Conservation (phyloP, 345 rosid genomes). For the Salix dunnii region DNA sequence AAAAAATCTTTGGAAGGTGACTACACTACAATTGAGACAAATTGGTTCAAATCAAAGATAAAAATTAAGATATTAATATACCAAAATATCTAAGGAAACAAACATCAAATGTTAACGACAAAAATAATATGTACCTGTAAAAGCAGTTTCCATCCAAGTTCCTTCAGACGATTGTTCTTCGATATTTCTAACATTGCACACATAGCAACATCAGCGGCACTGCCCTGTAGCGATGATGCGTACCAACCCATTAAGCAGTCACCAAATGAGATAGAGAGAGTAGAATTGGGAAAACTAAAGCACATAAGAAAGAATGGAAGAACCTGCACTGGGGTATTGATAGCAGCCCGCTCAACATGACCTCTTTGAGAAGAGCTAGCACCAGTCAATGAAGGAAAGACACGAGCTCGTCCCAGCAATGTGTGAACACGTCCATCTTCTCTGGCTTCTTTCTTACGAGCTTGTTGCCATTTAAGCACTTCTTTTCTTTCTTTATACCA, state of each 20-base stretch:
- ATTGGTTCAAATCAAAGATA: neutral
- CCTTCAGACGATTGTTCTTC: slow-evolving; percentile 48
- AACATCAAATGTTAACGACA: neutral
- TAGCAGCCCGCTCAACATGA: slow-evolving; percentile 85
- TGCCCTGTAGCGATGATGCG: slow-evolving; percentile 89
- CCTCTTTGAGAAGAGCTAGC: slow-evolving; percentile 42
- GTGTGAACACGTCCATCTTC: slow-evolving; percentile 52
- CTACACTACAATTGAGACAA: neutral
- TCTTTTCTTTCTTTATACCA: slow-evolving; percentile 93
- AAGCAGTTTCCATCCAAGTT: slow-evolving; percentile 87
- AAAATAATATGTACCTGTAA: slow-evolving; percentile 56
- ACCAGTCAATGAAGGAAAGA: slow-evolving; percentile 42
- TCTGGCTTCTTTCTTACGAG: slow-evolving; percentile 62
- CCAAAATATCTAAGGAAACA: neutral
- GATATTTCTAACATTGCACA: slow-evolving; percentile 90
- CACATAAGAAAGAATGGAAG: slow-evolving; percentile 4
- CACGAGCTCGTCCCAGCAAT: slow-evolving; percentile 75
- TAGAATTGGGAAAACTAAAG: neutral
- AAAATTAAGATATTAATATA: neutral
- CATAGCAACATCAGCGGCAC: slow-evolving; percentile 99
- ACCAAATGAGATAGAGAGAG: slow-evolving; percentile 5
- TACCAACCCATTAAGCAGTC: no score
- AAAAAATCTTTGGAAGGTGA: neutral
- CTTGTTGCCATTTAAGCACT: slow-evolving; percentile 80
- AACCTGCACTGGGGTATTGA: slow-evolving; percentile 96